These are phyloP conservation scores for Pleurotus pulmonarius DNA, from an alignment of 768 basidiomycete species.

Conservation along the genomic window DNA sequence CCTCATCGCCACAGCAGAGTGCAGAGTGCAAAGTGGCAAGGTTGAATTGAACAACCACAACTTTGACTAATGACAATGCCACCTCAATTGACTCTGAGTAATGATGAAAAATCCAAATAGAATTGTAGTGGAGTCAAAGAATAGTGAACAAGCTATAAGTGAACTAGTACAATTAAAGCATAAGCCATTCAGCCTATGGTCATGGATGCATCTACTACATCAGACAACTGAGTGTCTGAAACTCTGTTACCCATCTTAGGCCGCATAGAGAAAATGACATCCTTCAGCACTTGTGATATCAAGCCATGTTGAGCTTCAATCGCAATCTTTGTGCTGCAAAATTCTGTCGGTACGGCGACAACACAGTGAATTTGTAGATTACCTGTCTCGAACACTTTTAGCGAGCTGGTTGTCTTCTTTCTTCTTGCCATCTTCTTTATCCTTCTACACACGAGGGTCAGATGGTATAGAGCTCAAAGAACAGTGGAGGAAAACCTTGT, in stretches of 20 bases:
- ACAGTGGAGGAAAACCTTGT: conserved; percentile 36
- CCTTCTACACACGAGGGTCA: conserved; percentile 29
- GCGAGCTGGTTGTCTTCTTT: conserved; percentile 85
- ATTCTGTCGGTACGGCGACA: neutral
- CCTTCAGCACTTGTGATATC: conserved; percentile 91
- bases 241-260: conserved; percentile 24
- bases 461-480: neutral
- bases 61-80: no score
- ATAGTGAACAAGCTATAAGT: no score
- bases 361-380: conserved; percentile 14
- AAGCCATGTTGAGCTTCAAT: conserved; percentile 92
- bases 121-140: no score
- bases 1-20: no score
- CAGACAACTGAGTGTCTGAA: conserved; percentile 27
- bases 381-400: conserved; percentile 93
- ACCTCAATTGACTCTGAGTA: no score
- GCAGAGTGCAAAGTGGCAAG: no score
- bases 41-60: no score
- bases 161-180: no score
- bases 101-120: no score
- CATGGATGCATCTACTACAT: conserved; percentile 38
- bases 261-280: conserved; percentile 78
- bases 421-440: conserved; percentile 65
- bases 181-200: conserved; percentile 34
- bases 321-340: conserved; percentile 76